Base-by-base conservation (phyloP, 1,284 basidiomycete species). In the Ganoderma sinense region DNA sequence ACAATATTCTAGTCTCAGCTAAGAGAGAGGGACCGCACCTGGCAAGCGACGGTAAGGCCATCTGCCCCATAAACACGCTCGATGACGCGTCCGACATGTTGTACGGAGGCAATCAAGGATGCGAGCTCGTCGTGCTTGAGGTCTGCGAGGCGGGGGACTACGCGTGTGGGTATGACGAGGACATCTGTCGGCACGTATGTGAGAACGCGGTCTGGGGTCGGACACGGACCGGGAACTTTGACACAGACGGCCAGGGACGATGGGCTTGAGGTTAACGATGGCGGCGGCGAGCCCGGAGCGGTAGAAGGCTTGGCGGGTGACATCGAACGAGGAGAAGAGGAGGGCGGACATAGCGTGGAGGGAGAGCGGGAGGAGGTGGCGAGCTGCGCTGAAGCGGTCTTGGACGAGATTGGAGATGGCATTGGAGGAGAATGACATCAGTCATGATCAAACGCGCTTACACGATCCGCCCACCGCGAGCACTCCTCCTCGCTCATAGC, bases 241-340 rank as follows among this genome's bases (percentile, higher is more conserved):
- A 62, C 26, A 87, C 95, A 82, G 79, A 97, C 96, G 96, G 58
- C 96, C 96, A 29, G 95, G 95, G 13, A 97, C 90, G 72, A 98
- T 90, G 1, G 97, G 96, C 77, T 96, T 97, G 72, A 97, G 88
- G 79, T 98, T 98, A 60, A 97, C 96, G 74, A 97, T 92, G 4
- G 94, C 96, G 78, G 89, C 92, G 0, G 92, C 90, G 16, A 92
- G 83, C 0, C 88, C 75, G 0, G 89, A 88, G 53, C 89, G 87
- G 78, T 92, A 93, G 82, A 98, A 97, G 0, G 88, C 91, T 80
- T 97, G 95, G 40, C 88, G 85, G 7, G 93, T 91, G 14, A 97
- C 94, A 74, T 96, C 94, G 68, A 96, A 93, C 0, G 91, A 90
- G 13, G 94, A 94, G 82, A 97, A 97, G 45, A 95, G 79, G 39